Evolutionary conservation across 495 filamentous ascomycete genomes (phyloP), one percentile per base, ranked within the genome.

Genomic region (Hamigera avellanea): DNA sequence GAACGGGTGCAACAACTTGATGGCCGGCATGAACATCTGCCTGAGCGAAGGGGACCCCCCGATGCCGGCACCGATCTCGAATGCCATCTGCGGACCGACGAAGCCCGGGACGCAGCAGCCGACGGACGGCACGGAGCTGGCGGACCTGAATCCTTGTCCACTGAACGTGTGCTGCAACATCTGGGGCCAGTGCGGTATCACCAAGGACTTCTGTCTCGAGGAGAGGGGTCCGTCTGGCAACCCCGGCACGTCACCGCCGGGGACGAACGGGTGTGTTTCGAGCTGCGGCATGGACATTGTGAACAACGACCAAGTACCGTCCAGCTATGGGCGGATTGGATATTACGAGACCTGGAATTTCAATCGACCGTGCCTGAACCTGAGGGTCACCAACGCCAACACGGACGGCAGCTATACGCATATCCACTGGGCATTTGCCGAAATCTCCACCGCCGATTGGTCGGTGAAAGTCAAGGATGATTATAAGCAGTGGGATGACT

Each of bases 111-210:
- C 63, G 7, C 8, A 40, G 14, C 10, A 16, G 6, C 37, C 48
- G 2, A 15, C 37, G 0, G 3, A 34, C n/a, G 42, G 42, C 2
- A 47, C 38, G 2, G 32, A 46, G 28, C 12, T 56, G 10, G 37
- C 48, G 6, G 28, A 16, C 5, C 26, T 56, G 6, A 57, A 57
- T 32, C 40, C 32, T 0, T 57, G 54, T 37, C 53, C 53, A 2
- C 37, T 57, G 3, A 57, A 57, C 13, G 48, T 38, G 2, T 57
- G 50, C 38, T 57, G 54, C 18, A 43, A 64, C 36, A 46, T 51
- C 2, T 69, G 60, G 52, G 69, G 67, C 8, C 50, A 68, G 19
- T 74, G 70, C 37, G 72, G 72, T 12, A 68, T 46, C 2, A 67
- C 56, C 0, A 17, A 19, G 0, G 66, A 73, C 1, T 74, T 70